Conservation (phyloP, 306 rosid genomes). For the Luffa acutangula region DNA sequence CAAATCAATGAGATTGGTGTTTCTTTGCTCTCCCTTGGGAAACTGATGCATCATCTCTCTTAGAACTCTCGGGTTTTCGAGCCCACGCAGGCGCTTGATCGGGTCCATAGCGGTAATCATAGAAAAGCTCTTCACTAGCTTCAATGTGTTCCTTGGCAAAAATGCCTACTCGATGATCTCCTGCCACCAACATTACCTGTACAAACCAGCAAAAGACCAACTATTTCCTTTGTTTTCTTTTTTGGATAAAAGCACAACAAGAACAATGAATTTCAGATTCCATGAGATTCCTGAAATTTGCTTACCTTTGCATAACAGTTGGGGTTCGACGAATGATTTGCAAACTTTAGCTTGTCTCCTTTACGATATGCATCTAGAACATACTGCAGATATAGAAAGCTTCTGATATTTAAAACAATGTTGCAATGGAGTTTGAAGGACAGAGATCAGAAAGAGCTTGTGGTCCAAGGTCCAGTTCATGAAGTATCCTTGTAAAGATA, state of each 20-base stretch:
- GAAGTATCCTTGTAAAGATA: not conserved
- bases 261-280: not conserved
- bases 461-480: not conserved
- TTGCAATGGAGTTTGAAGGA: not conserved
- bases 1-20: conserved; percentile 81
- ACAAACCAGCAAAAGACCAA: conserved; percentile 17
- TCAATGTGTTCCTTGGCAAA: conserved; percentile 92
- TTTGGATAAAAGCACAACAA: not conserved
- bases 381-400: conserved; percentile 42
- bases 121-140: conserved; percentile 90
- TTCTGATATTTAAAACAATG: conserved; percentile 7
- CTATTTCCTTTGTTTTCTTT: not conserved
- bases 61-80: conserved; percentile 74
- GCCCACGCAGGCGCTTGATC: conserved; percentile 95
- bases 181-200: conserved; percentile 92
- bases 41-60: conserved; percentile 66
- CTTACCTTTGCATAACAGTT: conserved; percentile 90
- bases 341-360: conserved; percentile 97
- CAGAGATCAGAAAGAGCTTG: not conserved
- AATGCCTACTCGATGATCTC: conserved; percentile 96
- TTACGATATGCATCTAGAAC: conserved; percentile 97
- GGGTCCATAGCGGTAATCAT: conserved; percentile 84
- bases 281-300: not conserved
- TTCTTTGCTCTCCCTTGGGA: conserved; percentile 91
- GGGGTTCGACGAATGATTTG: conserved; percentile 92